Percentiles rank a stretch among this genome's conserved stretches.
Conservation (phyloP, 1,139 yeast genomes). For the Suhomyces terraborum region DNA sequence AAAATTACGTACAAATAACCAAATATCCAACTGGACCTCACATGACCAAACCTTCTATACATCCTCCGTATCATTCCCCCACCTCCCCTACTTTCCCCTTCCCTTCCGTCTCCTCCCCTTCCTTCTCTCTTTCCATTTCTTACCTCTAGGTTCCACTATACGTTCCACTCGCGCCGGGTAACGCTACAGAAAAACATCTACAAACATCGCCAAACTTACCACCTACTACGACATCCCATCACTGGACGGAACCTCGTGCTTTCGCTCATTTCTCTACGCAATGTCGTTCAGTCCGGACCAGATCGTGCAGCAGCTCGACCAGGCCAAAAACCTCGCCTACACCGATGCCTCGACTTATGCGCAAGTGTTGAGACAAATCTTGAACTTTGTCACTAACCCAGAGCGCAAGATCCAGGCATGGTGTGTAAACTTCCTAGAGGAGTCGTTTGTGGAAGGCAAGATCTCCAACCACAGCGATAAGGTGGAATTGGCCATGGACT, state of each 20-base stretch:
- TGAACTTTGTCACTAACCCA: slow-evolving; percentile 42
- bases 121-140: no score
- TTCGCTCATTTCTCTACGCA: neutral
- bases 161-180: slow-evolving; percentile 10
- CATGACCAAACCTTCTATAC: no score
- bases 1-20: no score
- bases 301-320: slow-evolving; percentile 44
- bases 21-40: no score
- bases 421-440: slow-evolving; percentile 50
- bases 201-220: slow-evolving; percentile 2
- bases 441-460: slow-evolving; percentile 36
- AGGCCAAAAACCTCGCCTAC: slow-evolving; percentile 54
- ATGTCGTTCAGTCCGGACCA: slow-evolving; percentile 20
- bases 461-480: slow-evolving; percentile 28
- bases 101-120: no score
- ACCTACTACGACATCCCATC: slow-evolving; percentile 3
- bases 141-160: no score
- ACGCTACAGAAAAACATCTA: slow-evolving; percentile 5
- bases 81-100: no score
- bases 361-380: slow-evolving; percentile 55
- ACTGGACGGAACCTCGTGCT: neutral
- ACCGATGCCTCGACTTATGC: slow-evolving; percentile 50
- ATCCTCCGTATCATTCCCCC: no score
- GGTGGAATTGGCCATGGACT: slow-evolving; percentile 46
- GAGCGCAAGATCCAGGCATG: slow-evolving; percentile 42